These are phyloP conservation scores for Agarophyton chilense DNA, from an alignment of 23 red algal species.

Conservation along the genomic window DNA sequence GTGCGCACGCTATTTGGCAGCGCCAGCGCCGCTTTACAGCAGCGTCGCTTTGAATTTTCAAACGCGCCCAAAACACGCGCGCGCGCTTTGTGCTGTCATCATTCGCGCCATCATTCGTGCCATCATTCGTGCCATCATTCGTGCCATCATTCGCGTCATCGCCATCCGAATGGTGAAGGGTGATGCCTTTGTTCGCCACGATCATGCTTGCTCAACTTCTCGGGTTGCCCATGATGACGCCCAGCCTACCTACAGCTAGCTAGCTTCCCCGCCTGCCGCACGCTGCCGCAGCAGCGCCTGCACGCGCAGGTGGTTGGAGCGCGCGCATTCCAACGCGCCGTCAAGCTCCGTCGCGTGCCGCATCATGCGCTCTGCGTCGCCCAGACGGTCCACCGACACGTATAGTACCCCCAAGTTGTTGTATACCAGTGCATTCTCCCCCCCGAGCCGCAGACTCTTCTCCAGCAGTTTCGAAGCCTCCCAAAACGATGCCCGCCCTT, in stretches of 20 bases:
- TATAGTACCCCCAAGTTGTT: conserved; percentile 81
- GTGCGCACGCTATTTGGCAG: neutral
- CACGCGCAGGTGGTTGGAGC: conserved; percentile 64
- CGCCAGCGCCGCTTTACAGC: neutral
- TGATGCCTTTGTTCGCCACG: no score
- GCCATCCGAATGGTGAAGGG: neutral
- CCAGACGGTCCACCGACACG: conserved; percentile 37
- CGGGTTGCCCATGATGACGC: no score
- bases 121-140: neutral
- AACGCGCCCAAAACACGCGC: neutral
- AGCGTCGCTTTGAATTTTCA: neutral
- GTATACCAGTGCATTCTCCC: conserved; percentile 65
- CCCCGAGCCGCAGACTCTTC: conserved; percentile 53
- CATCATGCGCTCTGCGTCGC: conserved; percentile 61
- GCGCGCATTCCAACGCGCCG: conserved; percentile 58
- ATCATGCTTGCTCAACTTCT: no score
- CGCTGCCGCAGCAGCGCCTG: conserved; percentile 19
- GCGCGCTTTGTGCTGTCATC: no score
- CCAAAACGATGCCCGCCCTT: conserved; percentile 9
- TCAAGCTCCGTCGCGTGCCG: conserved; percentile 54
- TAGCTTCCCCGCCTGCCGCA: neutral
- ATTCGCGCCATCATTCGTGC: neutral
- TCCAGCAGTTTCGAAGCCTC: conserved; percentile 51
- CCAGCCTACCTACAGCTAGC: no score
- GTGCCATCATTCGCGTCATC: neutral